A percentile compares a stretch with the other conserved stretches of the same genome.
Evolutionary conservation across 345 rosid genomes (phyloP).

Genomic region (Sonneratia alba): DNA sequence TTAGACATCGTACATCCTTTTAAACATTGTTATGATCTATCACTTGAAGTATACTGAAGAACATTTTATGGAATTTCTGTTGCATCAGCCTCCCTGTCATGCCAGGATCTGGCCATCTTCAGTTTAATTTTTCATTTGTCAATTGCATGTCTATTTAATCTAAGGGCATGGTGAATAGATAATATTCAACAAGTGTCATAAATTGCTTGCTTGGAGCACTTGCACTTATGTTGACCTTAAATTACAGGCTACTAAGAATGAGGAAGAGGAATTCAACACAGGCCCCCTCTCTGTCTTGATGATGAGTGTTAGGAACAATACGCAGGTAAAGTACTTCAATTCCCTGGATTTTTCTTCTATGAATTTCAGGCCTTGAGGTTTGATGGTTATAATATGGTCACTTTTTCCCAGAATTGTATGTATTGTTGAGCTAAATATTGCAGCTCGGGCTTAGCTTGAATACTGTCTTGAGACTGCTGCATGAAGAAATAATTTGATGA

Average conservation of each 20-base stretch:
- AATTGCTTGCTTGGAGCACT: background rate
- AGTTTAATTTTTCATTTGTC: background rate
- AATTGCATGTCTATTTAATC: background rate
- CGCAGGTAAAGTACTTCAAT: constrained; percentile 53
- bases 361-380: background rate
- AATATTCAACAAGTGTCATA: background rate
- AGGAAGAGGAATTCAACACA: constrained; percentile 94
- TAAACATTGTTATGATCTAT: too few species aligned
- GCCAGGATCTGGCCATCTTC: background rate
- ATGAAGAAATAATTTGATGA: background rate
- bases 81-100: too few species aligned
- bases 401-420: background rate
- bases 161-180: background rate
- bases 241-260: constrained; percentile 43
- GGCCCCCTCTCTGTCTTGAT: constrained; percentile 94
- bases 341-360: background rate
- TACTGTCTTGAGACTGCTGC: background rate
- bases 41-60: background rate
- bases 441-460: background rate
- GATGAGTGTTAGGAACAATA: constrained; percentile 97
- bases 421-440: background rate
- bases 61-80: background rate
- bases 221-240: background rate
- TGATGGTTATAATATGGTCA: background rate
- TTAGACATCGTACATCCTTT: background rate